These are phyloP conservation scores for Xylariaceae sp. DNA, from an alignment of 2,329 filamentous ascomycete species.

Conservation along the genomic window DNA sequence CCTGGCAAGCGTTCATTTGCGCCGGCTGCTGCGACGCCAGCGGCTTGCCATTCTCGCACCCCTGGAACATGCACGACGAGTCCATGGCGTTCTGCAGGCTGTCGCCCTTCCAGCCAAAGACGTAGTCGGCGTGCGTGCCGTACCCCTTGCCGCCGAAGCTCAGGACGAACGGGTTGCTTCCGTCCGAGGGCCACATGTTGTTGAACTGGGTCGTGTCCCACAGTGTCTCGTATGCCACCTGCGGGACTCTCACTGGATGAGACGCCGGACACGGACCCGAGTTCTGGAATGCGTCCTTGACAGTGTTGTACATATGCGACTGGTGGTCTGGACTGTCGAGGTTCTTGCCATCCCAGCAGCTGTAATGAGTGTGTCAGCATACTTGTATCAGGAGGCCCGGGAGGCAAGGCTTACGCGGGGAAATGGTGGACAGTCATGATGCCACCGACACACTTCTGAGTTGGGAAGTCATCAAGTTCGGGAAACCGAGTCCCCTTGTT, in stretches of 20 bases:
- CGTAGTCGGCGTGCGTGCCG: conserved; percentile 35
- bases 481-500: conserved; percentile 34
- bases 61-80: conserved; percentile 26
- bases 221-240: conserved; percentile 40
- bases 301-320: conserved; percentile 29
- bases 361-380: conserved; percentile 13
- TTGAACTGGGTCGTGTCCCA: conserved; percentile 39
- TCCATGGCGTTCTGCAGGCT: conserved; percentile 30
- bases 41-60: conserved; percentile 26
- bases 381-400: no score
- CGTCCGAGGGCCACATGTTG: conserved; percentile 31
- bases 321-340: conserved; percentile 32
- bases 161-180: conserved; percentile 26
- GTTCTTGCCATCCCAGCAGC: conserved; percentile 44
- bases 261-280: conserved; percentile 31
- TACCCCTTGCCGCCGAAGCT: conserved; percentile 29
- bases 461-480: conserved; percentile 37
- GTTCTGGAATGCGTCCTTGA: conserved; percentile 24
- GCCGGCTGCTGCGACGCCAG: conserved; percentile 22
- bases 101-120: conserved; percentile 33
- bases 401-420: conserved; percentile 24
- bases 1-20: conserved; percentile 23
- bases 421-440: conserved; percentile 41
- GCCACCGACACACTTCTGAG: conserved; percentile 32
- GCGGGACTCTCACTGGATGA: conserved; percentile 39